Base-by-base conservation (phyloP, 1,284 basidiomycete species). In the Abortiporus biennis region DNA sequence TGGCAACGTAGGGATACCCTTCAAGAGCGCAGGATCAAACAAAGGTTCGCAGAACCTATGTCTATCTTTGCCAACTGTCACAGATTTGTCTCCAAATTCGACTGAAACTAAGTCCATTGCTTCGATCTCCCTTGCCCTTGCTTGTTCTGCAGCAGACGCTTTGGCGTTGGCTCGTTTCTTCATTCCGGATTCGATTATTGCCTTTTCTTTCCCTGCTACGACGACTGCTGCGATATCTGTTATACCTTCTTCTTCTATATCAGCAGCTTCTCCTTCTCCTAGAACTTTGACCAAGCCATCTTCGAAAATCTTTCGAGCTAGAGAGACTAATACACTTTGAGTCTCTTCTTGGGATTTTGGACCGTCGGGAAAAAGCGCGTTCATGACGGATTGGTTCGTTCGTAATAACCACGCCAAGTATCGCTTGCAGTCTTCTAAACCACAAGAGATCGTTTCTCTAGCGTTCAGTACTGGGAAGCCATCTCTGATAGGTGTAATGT, bases 31-130 rank as follows among this genome's bases (percentile, higher is more conserved):
- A 2, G 88, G 85, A 46, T 92, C 82, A 50, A 93, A 90, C 24
- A 97, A 69, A 6, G 92, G 91, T 57, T 96, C 93, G 57, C 88
- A 91, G 59, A 94, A 84, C 31, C 89, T 74, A 68, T 96, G 92
- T 36, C 92, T 74, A 53, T 93, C 88, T 53, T 88, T 84, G 4
- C 92, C 93, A 23, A 97, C 56, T 1, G 80, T 85, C 47, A 97
- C 63, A 37, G 81, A 76, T 54, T 80, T 74, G 4, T 73, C 83
- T 4, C 72, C 69, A 57, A 88, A 89, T 54, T 86, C 72, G 11
- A 91, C 62, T n/a, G 80, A 75, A 44, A 89, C 63, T 46, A 90
- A 73, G 62, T 92, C 89, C 45, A 90, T 65, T 0, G 86, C 84
- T 54, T 88, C 86, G 19, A 89, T 85, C 62, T 90, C 86, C 47